Evolutionary conservation across 1,284 basidiomycete genomes (phyloP).

Genomic region (Cronartium quercuum): DNA sequence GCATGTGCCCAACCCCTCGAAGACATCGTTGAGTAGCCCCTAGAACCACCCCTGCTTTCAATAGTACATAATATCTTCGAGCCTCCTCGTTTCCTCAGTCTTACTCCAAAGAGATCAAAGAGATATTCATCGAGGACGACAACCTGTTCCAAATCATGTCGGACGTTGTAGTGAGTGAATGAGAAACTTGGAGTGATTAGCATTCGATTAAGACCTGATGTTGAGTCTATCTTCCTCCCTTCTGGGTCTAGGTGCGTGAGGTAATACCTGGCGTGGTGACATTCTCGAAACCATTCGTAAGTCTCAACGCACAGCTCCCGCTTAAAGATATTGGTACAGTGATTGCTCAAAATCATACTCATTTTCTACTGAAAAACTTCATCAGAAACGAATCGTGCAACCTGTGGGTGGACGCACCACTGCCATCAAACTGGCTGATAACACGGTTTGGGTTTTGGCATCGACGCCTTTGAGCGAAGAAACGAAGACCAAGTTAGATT

Average conservation of each 20-base stretch:
- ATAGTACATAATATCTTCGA: too few species aligned
- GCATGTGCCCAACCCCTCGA: too few species aligned
- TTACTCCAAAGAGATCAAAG: too few species aligned
- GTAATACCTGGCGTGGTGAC: conserved; percentile 27
- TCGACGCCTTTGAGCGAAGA: conserved; percentile 70
- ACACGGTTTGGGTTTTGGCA: conserved; percentile 75
- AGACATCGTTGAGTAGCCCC: too few species aligned
- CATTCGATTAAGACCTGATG: too few species aligned
- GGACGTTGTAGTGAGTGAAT: not conserved
- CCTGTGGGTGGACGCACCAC: conserved; percentile 76
- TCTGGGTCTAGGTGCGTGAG: conserved; percentile 20
- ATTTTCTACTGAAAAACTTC: not conserved
- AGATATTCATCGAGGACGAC: too few species aligned
- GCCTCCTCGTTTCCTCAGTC: too few species aligned
- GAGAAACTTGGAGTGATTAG: not conserved
- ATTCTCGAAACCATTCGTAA: conserved; percentile 37
- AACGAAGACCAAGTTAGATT: conserved; percentile 64
- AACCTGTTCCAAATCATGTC: not conserved
- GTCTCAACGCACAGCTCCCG: not conserved
- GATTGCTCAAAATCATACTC: not conserved
- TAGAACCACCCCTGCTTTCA: too few species aligned
- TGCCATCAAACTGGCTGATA: conserved; percentile 65
- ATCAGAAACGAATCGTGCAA: conserved; percentile 57
- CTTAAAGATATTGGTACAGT: not conserved
- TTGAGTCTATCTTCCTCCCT: too few species aligned